Evolutionary conservation across 768 basidiomycete genomes (phyloP).

Genomic region (Neoboletus magnificus): DNA sequence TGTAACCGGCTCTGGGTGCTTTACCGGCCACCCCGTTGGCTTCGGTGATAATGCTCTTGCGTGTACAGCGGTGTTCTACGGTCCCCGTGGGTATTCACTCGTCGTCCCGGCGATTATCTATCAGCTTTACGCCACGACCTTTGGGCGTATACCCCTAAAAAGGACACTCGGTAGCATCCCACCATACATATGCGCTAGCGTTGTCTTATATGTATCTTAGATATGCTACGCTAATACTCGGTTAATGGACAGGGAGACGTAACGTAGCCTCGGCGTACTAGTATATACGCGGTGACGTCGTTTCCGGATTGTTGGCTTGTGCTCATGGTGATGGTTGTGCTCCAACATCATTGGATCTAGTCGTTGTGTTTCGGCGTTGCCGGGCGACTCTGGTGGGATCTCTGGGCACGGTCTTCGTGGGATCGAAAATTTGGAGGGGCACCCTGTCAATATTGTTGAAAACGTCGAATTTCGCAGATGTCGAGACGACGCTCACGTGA

Average conservation of each 20-base stretch:
- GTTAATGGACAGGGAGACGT: not conserved
- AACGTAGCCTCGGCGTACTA: not conserved
- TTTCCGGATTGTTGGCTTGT: not conserved
- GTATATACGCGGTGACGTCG: not conserved
- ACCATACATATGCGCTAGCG: not conserved
- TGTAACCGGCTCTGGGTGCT: conserved; percentile 23
- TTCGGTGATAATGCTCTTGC: not conserved
- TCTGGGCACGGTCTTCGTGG: too few relatives aligned
- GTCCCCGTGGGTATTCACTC: not conserved
- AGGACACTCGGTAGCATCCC: not conserved
- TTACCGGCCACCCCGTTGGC: not conserved
- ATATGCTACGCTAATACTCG: conserved; percentile 3
- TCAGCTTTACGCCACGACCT: not conserved
- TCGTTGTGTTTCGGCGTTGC: not conserved
- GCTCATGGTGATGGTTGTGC: not conserved
- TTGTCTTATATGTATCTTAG: conserved; percentile 4
- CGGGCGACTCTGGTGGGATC: not conserved
- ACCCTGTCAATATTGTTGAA: too few relatives aligned
- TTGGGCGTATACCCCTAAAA: not conserved
- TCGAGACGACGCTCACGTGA: too few relatives aligned
- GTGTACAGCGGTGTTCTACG: not conserved
- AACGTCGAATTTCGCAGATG: too few relatives aligned
- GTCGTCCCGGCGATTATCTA: not conserved
- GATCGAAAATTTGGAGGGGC: too few relatives aligned
- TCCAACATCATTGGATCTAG: not conserved